Conservation (phyloP, 2,329 filamentous ascomycete species). For the Cryphonectria carpinicola region DNA sequence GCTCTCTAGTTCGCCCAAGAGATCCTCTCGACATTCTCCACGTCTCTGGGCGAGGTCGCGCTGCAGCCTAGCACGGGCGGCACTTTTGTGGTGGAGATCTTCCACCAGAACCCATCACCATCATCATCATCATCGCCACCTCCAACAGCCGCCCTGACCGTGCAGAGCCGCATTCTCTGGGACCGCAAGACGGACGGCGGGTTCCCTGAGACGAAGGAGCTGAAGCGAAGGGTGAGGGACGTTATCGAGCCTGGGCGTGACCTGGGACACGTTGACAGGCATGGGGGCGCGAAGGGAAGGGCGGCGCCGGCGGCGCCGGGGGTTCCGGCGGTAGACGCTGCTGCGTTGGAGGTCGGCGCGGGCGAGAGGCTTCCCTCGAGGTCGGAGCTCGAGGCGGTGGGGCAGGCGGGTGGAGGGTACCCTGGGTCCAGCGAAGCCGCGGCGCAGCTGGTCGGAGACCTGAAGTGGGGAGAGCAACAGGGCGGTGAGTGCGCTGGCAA, state of each 20-base stretch:
- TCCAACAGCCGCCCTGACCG: neutral
- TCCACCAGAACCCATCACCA: constrained; percentile 36
- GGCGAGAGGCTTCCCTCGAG: constrained; percentile 16
- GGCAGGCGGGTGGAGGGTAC: constrained; percentile 22
- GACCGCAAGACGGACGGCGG: constrained; percentile 85
- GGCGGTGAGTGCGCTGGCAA: neutral
- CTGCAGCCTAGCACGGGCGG: constrained; percentile 86
- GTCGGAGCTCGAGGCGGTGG: constrained; percentile 21
- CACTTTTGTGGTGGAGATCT: constrained; percentile 75
- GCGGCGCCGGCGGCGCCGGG: no score
- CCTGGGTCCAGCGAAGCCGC: constrained; percentile 24
- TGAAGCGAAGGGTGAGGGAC: constrained; percentile 84
- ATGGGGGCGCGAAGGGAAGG: constrained; percentile 36
- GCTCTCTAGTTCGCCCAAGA: constrained; percentile 81
- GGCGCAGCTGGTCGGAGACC: constrained; percentile 11
- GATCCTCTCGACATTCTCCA: constrained; percentile 89
- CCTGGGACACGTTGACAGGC: constrained; percentile 79
- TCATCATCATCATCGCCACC: constrained; percentile 9
- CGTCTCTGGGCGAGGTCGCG: constrained; percentile 81
- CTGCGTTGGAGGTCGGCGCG: constrained; percentile 2
- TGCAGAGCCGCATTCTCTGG: constrained; percentile 68
- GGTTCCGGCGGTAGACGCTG: neutral
- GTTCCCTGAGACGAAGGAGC: constrained; percentile 91
- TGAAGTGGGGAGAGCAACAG: neutral
- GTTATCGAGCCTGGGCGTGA: constrained; percentile 77